These are phyloP conservation scores for Ulvella scutata DNA, from an alignment of 139 green algal species.

Conservation along the genomic window DNA sequence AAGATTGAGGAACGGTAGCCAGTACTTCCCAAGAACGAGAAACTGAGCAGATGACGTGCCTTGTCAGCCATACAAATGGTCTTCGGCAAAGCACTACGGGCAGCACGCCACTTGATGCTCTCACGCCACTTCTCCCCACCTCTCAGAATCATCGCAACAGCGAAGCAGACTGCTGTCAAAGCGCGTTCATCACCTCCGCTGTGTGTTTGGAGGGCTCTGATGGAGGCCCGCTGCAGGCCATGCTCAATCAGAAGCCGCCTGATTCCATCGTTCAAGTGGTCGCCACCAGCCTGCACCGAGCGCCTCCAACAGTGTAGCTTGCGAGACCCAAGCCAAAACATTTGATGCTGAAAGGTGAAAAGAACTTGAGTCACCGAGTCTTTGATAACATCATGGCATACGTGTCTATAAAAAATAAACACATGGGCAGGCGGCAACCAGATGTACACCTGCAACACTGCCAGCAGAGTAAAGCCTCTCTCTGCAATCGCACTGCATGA, in stretches of 20 bases:
- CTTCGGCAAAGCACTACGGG: neutral
- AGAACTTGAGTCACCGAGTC: neutral
- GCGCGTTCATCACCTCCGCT: neutral
- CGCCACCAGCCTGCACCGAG: neutral
- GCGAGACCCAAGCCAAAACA: neutral
- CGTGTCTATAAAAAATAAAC: neutral
- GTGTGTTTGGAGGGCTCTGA: neutral
- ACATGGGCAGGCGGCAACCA: neutral
- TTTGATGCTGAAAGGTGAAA: neutral
- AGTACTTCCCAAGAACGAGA: too few relatives aligned
- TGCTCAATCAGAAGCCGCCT: neutral
- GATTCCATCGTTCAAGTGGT: conserved; percentile 1
- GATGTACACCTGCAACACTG: neutral
- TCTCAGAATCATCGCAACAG: neutral
- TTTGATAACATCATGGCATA: neutral
- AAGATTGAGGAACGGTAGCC: too few relatives aligned
- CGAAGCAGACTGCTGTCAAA: neutral
- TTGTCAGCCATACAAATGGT: neutral
- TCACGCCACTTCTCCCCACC: neutral
- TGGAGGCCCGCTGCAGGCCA: neutral
- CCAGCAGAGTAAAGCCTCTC: conserved; percentile 2
- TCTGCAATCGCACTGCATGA: neutral
- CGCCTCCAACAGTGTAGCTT: too few relatives aligned
- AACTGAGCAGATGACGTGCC: too few relatives aligned
- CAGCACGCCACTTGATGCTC: neutral